Conservation (phyloP, 2,329 filamentous ascomycete genomes). For the Alternaria viburni region DNA sequence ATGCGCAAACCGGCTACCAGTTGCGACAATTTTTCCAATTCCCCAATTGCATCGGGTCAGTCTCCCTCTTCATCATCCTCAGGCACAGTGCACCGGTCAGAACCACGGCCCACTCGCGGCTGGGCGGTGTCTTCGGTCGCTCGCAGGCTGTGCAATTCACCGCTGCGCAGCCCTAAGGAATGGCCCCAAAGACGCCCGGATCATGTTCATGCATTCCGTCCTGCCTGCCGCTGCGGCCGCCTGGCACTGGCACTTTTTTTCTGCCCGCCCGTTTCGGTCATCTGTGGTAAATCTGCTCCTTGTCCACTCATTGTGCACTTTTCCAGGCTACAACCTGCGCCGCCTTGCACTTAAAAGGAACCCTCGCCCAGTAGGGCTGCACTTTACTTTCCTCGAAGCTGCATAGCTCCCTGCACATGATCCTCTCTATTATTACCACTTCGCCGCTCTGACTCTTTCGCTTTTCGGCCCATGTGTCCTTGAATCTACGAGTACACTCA, state of each 20-base stretch:
- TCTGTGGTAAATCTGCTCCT: conserved; percentile 19
- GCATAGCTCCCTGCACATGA: conserved; percentile 34
- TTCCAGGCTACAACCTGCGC: conserved; percentile 43
- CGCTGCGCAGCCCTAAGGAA: conserved; percentile 23
- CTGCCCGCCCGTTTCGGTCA: conserved; percentile 16
- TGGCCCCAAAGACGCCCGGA: conserved; percentile 31
- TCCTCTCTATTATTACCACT: conserved; percentile 24
- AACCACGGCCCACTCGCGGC: conserved; percentile 31
- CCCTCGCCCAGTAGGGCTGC: conserved; percentile 31
- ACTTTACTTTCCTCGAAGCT: conserved; percentile 23
- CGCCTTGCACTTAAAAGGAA: conserved; percentile 34
- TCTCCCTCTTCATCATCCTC: conserved; percentile 16
- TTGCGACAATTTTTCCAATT: conserved; percentile 11
- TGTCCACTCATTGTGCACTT: conserved; percentile 30
- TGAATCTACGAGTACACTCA: conserved; percentile 20
- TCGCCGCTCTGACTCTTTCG: conserved; percentile 35
- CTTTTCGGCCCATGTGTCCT: conserved; percentile 20
- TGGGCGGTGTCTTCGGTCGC: conserved; percentile 19
- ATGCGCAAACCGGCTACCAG: conserved; percentile 5
- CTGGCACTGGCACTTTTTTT: conserved; percentile 27
- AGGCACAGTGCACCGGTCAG: conserved; percentile 36
- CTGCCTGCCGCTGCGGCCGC: conserved; percentile 33
- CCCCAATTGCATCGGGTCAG: conserved; percentile 12
- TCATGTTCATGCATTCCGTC: conserved; percentile 31
- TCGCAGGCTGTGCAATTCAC: conserved; percentile 45